Conservation (phyloP, 1,139 yeast species). For the Sporopachydermia cereana region DNA sequence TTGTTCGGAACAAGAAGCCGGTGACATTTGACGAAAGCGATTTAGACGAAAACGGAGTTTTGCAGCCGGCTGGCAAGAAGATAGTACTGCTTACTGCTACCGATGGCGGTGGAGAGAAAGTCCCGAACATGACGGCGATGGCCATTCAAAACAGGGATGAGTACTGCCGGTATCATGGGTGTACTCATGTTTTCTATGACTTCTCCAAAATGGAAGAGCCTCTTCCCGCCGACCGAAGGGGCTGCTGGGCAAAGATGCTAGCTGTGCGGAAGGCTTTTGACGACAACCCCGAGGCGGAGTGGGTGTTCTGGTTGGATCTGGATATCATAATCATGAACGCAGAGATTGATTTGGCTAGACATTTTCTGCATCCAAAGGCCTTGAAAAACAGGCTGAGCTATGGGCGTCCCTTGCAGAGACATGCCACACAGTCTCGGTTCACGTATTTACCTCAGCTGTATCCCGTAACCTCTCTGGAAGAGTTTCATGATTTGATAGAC, state of each 20-base stretch:
- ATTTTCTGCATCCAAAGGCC: conserved; percentile 4
- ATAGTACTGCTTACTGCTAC: conserved; percentile 21
- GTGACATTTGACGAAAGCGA: not conserved
- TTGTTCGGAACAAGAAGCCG: conserved; percentile 5
- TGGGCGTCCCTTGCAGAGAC: conserved; percentile 3
- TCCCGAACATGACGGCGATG: conserved; percentile 16
- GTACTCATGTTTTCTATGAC: conserved; percentile 9
- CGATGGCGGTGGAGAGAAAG: conserved; percentile 17
- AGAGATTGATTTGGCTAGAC: conserved; percentile 11
- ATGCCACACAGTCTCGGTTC: conserved; percentile 2
- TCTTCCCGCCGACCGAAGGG: not conserved
- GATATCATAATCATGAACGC: conserved; percentile 23
- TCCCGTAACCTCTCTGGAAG: conserved; percentile 1
- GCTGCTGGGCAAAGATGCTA: conserved; percentile 20
- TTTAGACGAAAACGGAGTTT: conserved; percentile 10
- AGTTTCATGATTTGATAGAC: not conserved
- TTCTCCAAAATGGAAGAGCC: conserved; percentile 6
- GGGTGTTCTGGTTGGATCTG: conserved; percentile 26
- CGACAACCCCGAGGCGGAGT: conserved; percentile 21
- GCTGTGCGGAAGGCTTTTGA: conserved; percentile 21
- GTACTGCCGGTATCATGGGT: conserved; percentile 22
- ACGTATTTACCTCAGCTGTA: not conserved
- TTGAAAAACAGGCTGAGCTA: conserved; percentile 4
- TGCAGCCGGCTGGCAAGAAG: conserved; percentile 17
- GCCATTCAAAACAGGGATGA: conserved; percentile 21